Evolutionary conservation across 805 yeast genomes (phyloP).

Genomic region (Candida adriatica): DNA sequence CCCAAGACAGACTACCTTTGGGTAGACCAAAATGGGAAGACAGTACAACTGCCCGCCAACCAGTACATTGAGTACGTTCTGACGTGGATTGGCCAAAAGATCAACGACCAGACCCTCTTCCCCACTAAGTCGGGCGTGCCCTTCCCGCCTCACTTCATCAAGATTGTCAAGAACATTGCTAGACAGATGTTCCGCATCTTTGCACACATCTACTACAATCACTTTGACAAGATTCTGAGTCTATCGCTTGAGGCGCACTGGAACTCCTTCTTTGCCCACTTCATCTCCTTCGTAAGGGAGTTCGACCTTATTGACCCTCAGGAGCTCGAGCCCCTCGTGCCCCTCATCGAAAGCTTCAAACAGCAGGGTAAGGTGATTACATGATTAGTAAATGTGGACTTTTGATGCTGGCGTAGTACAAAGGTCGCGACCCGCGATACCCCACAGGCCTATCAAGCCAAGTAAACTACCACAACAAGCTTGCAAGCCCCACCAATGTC

Average conservation of each 20-base stretch:
- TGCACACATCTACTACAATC: slow-evolving; percentile 92
- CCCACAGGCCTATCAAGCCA: too few relatives aligned
- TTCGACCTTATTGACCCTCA: slow-evolving; percentile 71
- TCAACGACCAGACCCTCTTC: slow-evolving; percentile 83
- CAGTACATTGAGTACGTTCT: slow-evolving; percentile 90
- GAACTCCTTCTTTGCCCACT: slow-evolving; percentile 96
- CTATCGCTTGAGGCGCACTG: slow-evolving; percentile 92
- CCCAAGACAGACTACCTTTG: slow-evolving; percentile 86
- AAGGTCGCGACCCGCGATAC: too few relatives aligned
- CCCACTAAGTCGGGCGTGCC: slow-evolving; percentile 89
- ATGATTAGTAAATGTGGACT: too few relatives aligned
- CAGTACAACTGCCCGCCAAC: slow-evolving; percentile 82
- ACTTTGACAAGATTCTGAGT: slow-evolving; percentile 90
- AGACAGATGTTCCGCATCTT: slow-evolving; percentile 92
- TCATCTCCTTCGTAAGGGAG: slow-evolving; percentile 78
- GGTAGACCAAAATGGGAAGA: slow-evolving; percentile 76
- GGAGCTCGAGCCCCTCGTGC: slow-evolving; percentile 73
- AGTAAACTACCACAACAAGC: too few relatives aligned
- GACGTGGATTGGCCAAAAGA: slow-evolving; percentile 81
- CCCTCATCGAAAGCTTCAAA: slow-evolving; percentile 74
- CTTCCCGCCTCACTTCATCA: slow-evolving; percentile 78
- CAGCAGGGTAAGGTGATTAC: slow-evolving; percentile 71
- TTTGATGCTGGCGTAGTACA: too few relatives aligned
- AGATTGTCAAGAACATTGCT: slow-evolving; percentile 80
- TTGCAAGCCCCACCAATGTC: background rate